Evolutionary conservation across 2,329 filamentous ascomycete species (phyloP), one percentile per base, ranked within the genome.

Genomic region (Endoconidiophora polonica): DNA sequence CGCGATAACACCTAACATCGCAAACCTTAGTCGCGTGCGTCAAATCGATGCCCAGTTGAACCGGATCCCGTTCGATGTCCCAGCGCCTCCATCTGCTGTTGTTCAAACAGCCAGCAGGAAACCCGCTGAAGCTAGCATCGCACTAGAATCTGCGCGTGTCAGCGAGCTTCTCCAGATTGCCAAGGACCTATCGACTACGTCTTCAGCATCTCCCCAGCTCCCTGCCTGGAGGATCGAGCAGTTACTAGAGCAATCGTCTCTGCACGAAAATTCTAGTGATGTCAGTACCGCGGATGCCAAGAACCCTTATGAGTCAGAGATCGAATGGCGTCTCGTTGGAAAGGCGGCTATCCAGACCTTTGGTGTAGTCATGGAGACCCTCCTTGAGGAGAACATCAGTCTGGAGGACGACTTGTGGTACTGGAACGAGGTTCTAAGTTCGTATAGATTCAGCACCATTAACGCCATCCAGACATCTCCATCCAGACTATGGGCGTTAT

Each of bases 281-380:
- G 23, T 39, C 22, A 5, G 39, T 36, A 41, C 40, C 56, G 50
- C 39, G 22, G 22, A 24, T 26, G 18, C 43, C 48, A 71, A 66
- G 56, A 69, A 59, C 52, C 66, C 69, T 16, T 82, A 85, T 59
- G 81, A 87, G 60, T 72, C 75, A 46, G 85, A 95, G 59, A 73
- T 95, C 46, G 83, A 94, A 63, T 96, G 91, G 91, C 67, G 95
- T 22, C 70, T 95, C 14, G 75, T 93, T 26, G 86, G 83, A 64
- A 98, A 96, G 63, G 88, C 88, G 3, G 85, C 88, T 0, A 78
- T 88, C n/a, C 90, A 95, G 60, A 80, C 83, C 1, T 93, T 94
- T 59, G 90, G 90, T 3, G 68, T 85, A 45, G 73, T 94, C 39
- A 68, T 95, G 57, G 79, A 80, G 57, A 79, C 76, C 0, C 72